Percentiles rank a stretch among this genome's conserved stretches.
These are phyloP conservation scores for Mycosphaerella sp. DNA, from an alignment of 2,329 filamentous ascomycete genomes.

Conservation along the genomic window DNA sequence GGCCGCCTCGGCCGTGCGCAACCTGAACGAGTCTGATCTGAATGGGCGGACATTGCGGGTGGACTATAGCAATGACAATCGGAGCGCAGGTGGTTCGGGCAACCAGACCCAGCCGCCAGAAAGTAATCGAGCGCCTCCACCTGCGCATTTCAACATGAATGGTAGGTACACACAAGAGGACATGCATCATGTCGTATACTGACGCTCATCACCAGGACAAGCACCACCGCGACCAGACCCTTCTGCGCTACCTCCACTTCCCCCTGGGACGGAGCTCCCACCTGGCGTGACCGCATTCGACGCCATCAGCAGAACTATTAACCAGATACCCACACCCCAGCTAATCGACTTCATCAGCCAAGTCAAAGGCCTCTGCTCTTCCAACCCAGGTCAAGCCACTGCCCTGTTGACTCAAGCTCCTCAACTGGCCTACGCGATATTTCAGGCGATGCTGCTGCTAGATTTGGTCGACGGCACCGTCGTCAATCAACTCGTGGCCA, in stretches of 20 bases:
- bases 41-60: constrained; percentile 92
- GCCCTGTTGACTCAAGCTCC: constrained; percentile 83
- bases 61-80: constrained; percentile 91
- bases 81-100: constrained; percentile 42
- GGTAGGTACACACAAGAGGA: not conserved
- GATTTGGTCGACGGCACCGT: constrained; percentile 82
- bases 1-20: constrained; percentile 87
- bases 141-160: constrained; percentile 42
- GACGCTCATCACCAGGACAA: not conserved
- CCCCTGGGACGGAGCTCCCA: constrained; percentile 75
- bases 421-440: constrained; percentile 89
- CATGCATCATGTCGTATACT: not conserved
- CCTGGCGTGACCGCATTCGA: constrained; percentile 78
- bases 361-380: constrained; percentile 83
- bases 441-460: constrained; percentile 88
- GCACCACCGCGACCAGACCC: constrained; percentile 34
- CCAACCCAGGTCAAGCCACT: constrained; percentile 74
- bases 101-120: constrained; percentile 14
- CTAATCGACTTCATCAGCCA: constrained; percentile 89
- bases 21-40: constrained; percentile 90
- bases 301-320: constrained; percentile 84
- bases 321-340: constrained; percentile 77
- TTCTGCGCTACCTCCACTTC: constrained; percentile 66
- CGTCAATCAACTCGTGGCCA: constrained; percentile 65
- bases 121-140: constrained; percentile 31